A percentile compares a stretch with the other conserved stretches of the same genome.
Conservation (phyloP, 75 land plant genomes). For the Sequoiadendron giganteum region DNA sequence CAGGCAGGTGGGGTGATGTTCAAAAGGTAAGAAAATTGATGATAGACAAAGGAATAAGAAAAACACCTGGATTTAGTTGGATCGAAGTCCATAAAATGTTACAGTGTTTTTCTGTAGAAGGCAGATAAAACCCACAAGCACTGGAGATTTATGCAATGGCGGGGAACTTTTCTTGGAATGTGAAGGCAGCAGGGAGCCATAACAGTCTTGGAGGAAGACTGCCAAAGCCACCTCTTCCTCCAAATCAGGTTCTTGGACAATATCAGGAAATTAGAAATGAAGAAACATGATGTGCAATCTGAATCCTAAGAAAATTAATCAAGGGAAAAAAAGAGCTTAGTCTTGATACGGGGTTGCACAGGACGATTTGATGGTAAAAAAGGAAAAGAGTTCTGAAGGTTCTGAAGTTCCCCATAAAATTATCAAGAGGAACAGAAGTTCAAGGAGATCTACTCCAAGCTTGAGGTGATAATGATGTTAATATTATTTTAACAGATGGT, state of each 20-base stretch:
- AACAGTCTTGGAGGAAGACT: too few relatives aligned
- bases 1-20: slow-evolving; percentile 17
- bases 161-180: background rate
- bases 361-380: background rate
- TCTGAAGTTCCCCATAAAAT: background rate
- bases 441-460: background rate
- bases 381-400: background rate
- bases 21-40: slow-evolving; percentile 15
- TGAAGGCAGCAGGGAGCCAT: background rate
- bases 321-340: background rate
- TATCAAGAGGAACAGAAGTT: background rate
- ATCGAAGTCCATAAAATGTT: slow-evolving; percentile 6
- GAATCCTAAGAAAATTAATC: background rate
- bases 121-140: background rate
- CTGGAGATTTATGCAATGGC: background rate
- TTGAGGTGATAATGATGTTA: background rate
- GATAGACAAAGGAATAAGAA: slow-evolving; percentile 24
- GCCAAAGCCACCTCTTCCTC: too few relatives aligned
- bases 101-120: background rate
- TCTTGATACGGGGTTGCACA: background rate
- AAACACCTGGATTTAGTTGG: slow-evolving; percentile 16
- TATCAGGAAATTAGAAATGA: background rate
- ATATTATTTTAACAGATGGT: background rate
- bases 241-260: background rate
- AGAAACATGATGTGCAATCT: background rate